Evolutionary conservation across 805 yeast species (phyloP).

Genomic region (Suhomyces prunicola): DNA sequence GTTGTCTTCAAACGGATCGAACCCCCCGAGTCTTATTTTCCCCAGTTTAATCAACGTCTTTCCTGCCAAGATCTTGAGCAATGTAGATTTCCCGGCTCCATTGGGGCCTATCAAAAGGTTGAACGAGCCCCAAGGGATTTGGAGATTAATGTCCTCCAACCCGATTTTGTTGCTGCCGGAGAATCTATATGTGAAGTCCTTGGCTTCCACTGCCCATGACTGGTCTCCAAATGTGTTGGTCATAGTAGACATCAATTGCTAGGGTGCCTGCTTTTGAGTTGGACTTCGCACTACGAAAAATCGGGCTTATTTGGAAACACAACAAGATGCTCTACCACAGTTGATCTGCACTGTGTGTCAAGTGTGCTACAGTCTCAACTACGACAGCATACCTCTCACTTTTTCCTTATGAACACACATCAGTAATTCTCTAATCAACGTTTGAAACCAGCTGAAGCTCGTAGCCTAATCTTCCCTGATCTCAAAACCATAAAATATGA

Average conservation of each 20-base stretch:
- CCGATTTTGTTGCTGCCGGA: conserved; percentile 60
- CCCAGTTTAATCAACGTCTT: conserved; percentile 82
- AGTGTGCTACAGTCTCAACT: no score
- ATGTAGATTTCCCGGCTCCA: conserved; percentile 96
- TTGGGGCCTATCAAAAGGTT: conserved; percentile 86
- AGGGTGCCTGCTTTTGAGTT: not conserved
- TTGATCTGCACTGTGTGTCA: no score
- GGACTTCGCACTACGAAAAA: not conserved
- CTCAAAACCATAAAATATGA: no score
- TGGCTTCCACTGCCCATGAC: conserved; percentile 55
- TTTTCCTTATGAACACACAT: no score
- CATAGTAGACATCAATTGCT: not conserved
- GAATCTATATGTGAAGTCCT: conserved; percentile 66
- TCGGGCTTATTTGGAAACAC: no score
- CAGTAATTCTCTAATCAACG: no score
- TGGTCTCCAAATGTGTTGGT: not conserved
- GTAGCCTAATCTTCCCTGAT: no score
- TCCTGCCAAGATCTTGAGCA: conserved; percentile 83
- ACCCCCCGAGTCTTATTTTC: conserved; percentile 66
- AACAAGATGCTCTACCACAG: no score
- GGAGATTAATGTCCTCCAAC: conserved; percentile 57
- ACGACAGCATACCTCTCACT: no score
- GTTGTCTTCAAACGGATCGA: conserved; percentile 77
- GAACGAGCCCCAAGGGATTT: conserved; percentile 68
- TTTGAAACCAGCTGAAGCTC: no score